Evolutionary conservation across 441 rosid species (phyloP).

Genomic region (Adansonia madagascariensis): DNA sequence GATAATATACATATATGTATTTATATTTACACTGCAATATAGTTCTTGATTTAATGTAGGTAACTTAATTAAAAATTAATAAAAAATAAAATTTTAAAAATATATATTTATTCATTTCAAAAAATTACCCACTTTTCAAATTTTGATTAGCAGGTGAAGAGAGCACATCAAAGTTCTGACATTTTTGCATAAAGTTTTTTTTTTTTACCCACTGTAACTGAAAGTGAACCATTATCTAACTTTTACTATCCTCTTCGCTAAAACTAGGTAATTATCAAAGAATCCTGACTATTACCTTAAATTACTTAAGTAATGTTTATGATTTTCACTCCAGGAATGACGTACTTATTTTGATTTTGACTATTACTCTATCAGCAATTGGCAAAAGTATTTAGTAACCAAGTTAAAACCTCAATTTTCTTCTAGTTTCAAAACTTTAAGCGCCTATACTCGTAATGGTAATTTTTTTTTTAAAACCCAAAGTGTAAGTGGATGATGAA

Average conservation of each 20-base stretch:
- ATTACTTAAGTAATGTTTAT: neutral
- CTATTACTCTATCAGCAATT: neutral
- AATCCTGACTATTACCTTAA: neutral
- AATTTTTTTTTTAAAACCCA: neutral
- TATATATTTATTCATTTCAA: no score
- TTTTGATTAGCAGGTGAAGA: neutral
- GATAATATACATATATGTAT: no score
- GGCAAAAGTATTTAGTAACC: neutral
- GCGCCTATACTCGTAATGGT: neutral
- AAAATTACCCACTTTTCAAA: no score
- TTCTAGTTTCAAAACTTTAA: no score
- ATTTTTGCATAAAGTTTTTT: neutral
- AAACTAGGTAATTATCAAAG: neutral
- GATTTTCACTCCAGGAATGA: neutral
- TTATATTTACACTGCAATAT: no score
- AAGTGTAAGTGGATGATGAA: neutral
- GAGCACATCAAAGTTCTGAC: neutral
- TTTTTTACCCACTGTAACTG: neutral
- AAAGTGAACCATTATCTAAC: neutral
- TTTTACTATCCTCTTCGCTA: neutral
- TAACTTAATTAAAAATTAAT: no score
- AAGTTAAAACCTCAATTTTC: neutral
- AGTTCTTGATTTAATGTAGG: no score
- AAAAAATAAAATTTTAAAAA: no score
- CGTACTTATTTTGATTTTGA: neutral